Base-by-base conservation (phyloP, 1,139 yeast genomes). In the Yamadazyma taylorii region DNA sequence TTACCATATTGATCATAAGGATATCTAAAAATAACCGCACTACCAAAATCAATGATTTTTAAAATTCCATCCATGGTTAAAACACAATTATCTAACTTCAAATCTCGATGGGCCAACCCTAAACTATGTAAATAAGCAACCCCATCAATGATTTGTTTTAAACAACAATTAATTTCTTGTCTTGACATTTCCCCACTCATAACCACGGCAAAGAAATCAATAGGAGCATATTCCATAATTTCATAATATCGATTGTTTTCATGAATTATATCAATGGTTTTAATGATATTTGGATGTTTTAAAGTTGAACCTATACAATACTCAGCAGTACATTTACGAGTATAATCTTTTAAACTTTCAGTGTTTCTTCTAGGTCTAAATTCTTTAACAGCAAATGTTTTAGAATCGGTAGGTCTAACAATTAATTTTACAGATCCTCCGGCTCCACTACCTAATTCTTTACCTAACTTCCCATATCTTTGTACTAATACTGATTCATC, bases 201-300 rank as follows among this genome's bases (percentile, higher is more conserved):
- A 29, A 94, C 98, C 34, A 92, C 90, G 2, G 97, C 96, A 66
- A 94, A 94, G 58, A 90, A 85, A 62, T 94, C 99, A 42, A 85
- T 85, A 15, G 96, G 97, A 41, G 97, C 94, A 58, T 87, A 94
- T 59, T 94, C 98, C 98, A 94, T 92, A 34, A 94, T 90, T 61
- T 94, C 97, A 59, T 81, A 92, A 56, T 87, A 87, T 48, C 89
- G 79, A 44, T 82, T 86, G 48, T 81, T 83, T 53, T 89, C 97
- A 53, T 87, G 85, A 40, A 90, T 80, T 28, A 92, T 88, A 58
- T 94, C 98, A 42, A 92, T 75, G 0, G 98, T 92, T 59, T 90
- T 94, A 52, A 92, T 89, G 47, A 92, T 82, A 59, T 92, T 90
- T 13, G 96, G 92, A 61, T 92, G 97, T 53, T 87, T 92, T 49